Conservation (phyloP, 768 basidiomycete species). For the Leccinum subgranulosum region DNA sequence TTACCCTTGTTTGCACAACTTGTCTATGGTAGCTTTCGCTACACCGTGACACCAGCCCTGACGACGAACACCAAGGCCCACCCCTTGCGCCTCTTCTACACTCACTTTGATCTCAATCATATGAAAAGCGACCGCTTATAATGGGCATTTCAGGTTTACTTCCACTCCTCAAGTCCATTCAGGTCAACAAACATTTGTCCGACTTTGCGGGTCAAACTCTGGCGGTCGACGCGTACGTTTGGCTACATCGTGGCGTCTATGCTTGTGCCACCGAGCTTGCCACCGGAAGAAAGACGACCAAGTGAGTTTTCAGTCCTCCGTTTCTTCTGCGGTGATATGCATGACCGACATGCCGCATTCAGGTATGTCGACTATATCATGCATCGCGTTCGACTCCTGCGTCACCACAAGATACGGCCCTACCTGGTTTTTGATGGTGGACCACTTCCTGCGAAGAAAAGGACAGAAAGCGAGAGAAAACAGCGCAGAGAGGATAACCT, state of each 20-base stretch:
- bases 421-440: constrained; percentile 97
- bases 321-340: background rate
- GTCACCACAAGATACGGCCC: constrained; percentile 80
- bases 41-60: background rate
- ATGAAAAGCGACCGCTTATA: background rate
- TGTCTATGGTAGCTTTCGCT: background rate
- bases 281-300: constrained; percentile 76
- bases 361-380: constrained; percentile 98
- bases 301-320: constrained; percentile 47
- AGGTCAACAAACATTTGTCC: constrained; percentile 70
- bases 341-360: constrained; percentile 5
- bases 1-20: constrained; percentile 25
- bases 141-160: constrained; percentile 95
- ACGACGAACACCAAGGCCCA: background rate
- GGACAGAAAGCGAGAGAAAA: constrained; percentile 80
- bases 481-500: constrained; percentile 74
- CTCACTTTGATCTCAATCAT: background rate
- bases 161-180: constrained; percentile 87
- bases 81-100: constrained; percentile 4
- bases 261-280: constrained; percentile 90
- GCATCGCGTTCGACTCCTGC: constrained; percentile 83
- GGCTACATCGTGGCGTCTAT: constrained; percentile 87
- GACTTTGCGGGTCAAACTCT: constrained; percentile 83
- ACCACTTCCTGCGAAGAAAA: constrained; percentile 89
- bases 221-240: constrained; percentile 94